Conservation (phyloP, 495 filamentous ascomycete species). For the Penicillium angulare region DNA sequence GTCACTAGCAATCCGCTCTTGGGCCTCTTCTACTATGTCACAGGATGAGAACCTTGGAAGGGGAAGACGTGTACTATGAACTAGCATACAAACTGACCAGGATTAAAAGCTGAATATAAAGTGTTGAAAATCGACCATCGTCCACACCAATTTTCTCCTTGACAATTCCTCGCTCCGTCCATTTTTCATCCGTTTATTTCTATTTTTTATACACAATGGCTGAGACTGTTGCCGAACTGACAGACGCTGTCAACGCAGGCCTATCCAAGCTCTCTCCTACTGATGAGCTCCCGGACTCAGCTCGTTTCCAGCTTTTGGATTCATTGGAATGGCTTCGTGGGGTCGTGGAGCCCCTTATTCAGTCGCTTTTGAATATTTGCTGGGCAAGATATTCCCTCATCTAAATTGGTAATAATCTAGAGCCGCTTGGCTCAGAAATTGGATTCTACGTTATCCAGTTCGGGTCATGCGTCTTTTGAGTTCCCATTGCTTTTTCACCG, state of each 20-base stretch:
- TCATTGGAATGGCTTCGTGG: background rate
- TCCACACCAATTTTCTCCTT: background rate
- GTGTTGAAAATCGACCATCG: too few species aligned
- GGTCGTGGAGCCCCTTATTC: background rate
- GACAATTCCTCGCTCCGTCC: background rate
- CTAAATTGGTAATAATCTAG: too few species aligned
- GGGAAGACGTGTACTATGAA: too few species aligned
- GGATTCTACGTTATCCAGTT: background rate
- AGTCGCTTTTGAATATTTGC: background rate
- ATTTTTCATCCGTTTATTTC: too few species aligned
- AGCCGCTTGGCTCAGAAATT: too few species aligned
- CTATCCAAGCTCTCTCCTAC: constrained; percentile 1
- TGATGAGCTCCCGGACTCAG: background rate
- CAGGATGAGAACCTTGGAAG: too few species aligned
- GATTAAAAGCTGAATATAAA: too few species aligned
- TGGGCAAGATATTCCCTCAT: too few species aligned
- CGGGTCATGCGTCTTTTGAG: constrained; percentile 17
- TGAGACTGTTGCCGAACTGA: background rate
- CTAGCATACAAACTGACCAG: too few species aligned
- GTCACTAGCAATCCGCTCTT: too few species aligned
- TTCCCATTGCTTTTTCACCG: constrained; percentile 8
- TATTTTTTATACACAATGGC: background rate
- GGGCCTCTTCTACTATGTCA: too few species aligned
- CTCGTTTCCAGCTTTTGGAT: background rate
- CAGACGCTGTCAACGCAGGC: background rate